Percentiles rank a stretch among this genome's conserved stretches.
phyloP scores from a whole-genome alignment of 1,284 basidiomycete genomes.

The Rhodotorula mucilaginosa region DNA sequence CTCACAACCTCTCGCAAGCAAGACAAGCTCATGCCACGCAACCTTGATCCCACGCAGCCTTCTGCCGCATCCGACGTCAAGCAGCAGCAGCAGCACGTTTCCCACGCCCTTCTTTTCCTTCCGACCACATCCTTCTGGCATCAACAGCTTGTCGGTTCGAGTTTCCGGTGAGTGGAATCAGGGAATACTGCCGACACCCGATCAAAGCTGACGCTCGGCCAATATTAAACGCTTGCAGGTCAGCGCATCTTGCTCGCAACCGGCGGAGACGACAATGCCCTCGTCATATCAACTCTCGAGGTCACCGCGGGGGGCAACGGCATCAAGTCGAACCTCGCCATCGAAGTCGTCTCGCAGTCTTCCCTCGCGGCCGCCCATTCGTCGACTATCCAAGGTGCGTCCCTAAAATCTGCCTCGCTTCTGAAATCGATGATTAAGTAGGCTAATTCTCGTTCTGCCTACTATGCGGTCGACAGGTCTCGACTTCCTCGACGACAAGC shows the following conservation, averaged over 20 bases:
- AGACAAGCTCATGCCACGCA: background rate
- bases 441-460: background rate
- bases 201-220: too few species aligned
- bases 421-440: background rate
- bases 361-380: constrained; percentile 1
- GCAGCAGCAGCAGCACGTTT: background rate
- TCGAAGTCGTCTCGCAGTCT: too few species aligned
- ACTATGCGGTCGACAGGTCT: constrained; percentile 4
- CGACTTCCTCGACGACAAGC: constrained; percentile 4
- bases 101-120: background rate
- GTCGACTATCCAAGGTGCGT: constrained; percentile 17
- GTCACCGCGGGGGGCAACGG: background rate
- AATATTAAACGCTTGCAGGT: background rate
- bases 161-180: background rate
- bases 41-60: background rate
- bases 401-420: too few species aligned
- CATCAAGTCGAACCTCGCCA: background rate
- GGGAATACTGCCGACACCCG: too few species aligned
- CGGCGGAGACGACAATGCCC: constrained; percentile 26
- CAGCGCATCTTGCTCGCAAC: constrained; percentile 3
- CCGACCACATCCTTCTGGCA: constrained; percentile 18
- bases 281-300: background rate
- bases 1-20: background rate
- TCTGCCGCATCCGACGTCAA: background rate
- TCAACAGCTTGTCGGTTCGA: constrained; percentile 12